Evolutionary conservation across 805 yeast genomes (phyloP), one percentile per base, ranked within the genome.

Genomic region (Cyberlindnera galapagoensis): DNA sequence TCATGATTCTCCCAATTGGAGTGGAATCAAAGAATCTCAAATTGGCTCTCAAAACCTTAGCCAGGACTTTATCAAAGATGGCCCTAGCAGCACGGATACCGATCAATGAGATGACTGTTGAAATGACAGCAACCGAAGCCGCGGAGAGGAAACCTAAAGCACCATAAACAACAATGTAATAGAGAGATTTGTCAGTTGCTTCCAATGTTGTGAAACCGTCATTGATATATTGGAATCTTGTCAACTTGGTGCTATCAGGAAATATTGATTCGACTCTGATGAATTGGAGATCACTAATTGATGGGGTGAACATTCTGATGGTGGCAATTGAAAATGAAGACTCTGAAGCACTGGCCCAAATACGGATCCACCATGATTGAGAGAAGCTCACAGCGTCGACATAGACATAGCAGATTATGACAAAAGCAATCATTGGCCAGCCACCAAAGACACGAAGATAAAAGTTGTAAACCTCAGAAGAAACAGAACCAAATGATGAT

Each of bases 1-100:
- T 92, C 90, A 92, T 86, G 35, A 90, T 84, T 57, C 98, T 80
- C 20, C 98, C 98, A 47, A 83, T 71, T 9, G 98, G 98, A 6
- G 97, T 90, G 13, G 94, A 72, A 54, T 92, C 98, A 58, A 88
- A 92, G 60, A 92, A 92, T 50, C 97, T 72, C 44, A 86, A 65
- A 42, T 71, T 81, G 3, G 97, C 94, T 39, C 80, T 71, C 53
- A 88, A 57, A 24, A 87, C 78, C n/a, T 69, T 70, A 14, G 62
- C 53, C 50, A 90, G 65, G 14, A 88, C 70, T 21, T 65, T 65
- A 37, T 70, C 65, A 58, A 92, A 92, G 36, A 90, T 69, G 41
- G 65, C 67, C 52, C 81, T 73, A 5, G 97, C 80, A 9, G 96
- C 97, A 24, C 66, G 60, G 22, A 90, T 61, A 48, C 95, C 90